Conservation (phyloP, 345 rosid genomes). For the Euphorbia peplus region DNA sequence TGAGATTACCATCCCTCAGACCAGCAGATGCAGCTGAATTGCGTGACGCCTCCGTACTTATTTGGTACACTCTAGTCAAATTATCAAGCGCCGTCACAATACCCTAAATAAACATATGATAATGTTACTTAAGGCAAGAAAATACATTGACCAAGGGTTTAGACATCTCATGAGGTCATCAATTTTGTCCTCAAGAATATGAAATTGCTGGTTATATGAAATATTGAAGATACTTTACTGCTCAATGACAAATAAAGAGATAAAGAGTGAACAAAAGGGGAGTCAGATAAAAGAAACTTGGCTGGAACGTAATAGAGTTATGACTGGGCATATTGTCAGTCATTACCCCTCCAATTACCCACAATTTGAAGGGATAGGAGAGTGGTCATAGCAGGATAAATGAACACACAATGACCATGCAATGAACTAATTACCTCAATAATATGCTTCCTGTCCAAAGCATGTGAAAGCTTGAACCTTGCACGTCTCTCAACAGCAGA, state of each 20-base stretch:
- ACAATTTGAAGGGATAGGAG: neutral
- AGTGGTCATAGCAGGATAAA: neutral
- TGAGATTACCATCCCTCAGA: conserved; percentile 49
- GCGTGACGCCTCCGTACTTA: conserved; percentile 60
- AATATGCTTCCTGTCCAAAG: conserved; percentile 76
- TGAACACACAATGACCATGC: neutral
- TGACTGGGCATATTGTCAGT: neutral
- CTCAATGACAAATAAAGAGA: neutral
- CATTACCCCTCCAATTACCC: neutral
- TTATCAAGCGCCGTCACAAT: conserved; percentile 81
- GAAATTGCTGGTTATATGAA: neutral
- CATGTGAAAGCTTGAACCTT: conserved; percentile 75
- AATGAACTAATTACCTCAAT: conserved; percentile 49
- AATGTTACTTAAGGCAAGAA: neutral
- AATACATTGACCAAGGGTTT: neutral
- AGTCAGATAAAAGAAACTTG: neutral
- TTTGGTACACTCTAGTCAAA: conserved; percentile 61
- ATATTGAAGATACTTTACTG: neutral
- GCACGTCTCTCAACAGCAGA: conserved; percentile 91
- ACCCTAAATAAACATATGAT: conserved; percentile 46
- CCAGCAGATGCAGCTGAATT: conserved; percentile 65
- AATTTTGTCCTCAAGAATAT: neutral
- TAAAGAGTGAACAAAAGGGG: neutral
- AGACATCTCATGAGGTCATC: neutral
- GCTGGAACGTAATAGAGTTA: neutral